A percentile compares a stretch with the other conserved stretches of the same genome.
Conservation (phyloP, 2,329 filamentous ascomycete species). For the Pyrenochaeta sp. region DNA sequence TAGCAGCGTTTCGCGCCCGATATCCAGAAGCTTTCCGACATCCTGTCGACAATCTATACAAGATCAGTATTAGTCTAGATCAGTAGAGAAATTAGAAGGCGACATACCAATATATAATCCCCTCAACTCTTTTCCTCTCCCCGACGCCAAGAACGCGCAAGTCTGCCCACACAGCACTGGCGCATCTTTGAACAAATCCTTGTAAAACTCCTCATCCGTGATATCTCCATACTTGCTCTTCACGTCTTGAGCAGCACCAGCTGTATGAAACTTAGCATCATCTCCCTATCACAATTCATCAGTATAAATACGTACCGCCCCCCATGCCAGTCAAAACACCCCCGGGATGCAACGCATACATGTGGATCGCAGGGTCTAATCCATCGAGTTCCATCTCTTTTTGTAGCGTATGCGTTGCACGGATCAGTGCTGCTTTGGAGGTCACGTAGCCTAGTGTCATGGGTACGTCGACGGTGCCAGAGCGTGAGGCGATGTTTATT, state of each 20-base stretch:
- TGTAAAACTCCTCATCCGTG: constrained; percentile 34
- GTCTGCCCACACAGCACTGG: constrained; percentile 41
- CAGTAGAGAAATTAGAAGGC: not conserved
- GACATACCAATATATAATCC: constrained; percentile 36
- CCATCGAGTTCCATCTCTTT: constrained; percentile 39
- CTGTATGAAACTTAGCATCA: constrained; percentile 19
- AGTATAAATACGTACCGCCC: constrained; percentile 28
- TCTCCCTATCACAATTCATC: rapidly evolving
- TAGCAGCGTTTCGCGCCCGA: constrained; percentile 34
- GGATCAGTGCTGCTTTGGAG: constrained; percentile 38
- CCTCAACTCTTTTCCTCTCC: constrained; percentile 38
- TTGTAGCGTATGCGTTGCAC: constrained; percentile 42
- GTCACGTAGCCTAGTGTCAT: constrained; percentile 43
- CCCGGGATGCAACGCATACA: constrained; percentile 44
- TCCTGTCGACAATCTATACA: constrained; percentile 42
- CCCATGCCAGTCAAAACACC: constrained; percentile 40
- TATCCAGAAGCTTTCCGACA: constrained; percentile 29
- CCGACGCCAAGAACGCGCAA: constrained; percentile 39
- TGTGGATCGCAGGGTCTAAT: constrained; percentile 36
- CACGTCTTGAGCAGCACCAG: constrained; percentile 30
- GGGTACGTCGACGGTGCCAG: constrained; percentile 41
- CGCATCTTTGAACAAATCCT: constrained; percentile 38
- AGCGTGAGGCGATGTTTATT: constrained; percentile 41
- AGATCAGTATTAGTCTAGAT: not conserved
- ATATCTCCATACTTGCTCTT: constrained; percentile 39